Evolutionary conservation across 345 rosid genomes (phyloP).

Genomic region (Brassica carinata): DNA sequence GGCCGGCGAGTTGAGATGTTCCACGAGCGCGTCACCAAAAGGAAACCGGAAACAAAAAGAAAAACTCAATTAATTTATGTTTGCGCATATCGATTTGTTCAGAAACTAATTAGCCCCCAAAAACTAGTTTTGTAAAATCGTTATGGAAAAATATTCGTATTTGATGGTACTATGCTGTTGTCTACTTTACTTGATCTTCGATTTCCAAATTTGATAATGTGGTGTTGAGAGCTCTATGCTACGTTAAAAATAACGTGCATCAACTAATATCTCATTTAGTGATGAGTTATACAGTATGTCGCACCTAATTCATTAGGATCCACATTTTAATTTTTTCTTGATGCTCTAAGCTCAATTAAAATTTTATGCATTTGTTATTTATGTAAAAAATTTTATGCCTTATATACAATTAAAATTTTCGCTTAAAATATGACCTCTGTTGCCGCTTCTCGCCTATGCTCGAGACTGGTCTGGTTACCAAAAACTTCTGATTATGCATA

Average conservation of each 20-base stretch:
- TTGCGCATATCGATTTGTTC: neutral
- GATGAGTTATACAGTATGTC: neutral
- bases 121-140: neutral
- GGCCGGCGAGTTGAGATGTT: slow-evolving; percentile 51
- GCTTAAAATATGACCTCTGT: too few species aligned
- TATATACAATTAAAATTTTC: too few species aligned
- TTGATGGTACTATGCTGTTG: slow-evolving; percentile 4
- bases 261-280: slow-evolving; percentile 1
- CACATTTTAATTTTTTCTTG: neutral
- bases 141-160: neutral
- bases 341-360: too few species aligned
- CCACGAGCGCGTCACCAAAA: slow-evolving; percentile 19
- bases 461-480: too few species aligned
- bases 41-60: slow-evolving; percentile 13
- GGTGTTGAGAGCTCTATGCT: slow-evolving; percentile 7
- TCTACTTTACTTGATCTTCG: slow-evolving; percentile 6
- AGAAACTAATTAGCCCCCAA: slow-evolving; percentile 1
- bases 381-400: too few species aligned
- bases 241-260: slow-evolving; percentile 6
- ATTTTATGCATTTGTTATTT: too few species aligned
- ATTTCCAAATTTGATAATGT: slow-evolving; percentile 2
- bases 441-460: too few species aligned
- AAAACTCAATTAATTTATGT: neutral
- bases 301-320: neutral
- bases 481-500: too few species aligned